Evolutionary conservation across 345 rosid species (phyloP), one percentile per base, ranked within the genome.

Genomic region (Cardamine resedifolia): DNA sequence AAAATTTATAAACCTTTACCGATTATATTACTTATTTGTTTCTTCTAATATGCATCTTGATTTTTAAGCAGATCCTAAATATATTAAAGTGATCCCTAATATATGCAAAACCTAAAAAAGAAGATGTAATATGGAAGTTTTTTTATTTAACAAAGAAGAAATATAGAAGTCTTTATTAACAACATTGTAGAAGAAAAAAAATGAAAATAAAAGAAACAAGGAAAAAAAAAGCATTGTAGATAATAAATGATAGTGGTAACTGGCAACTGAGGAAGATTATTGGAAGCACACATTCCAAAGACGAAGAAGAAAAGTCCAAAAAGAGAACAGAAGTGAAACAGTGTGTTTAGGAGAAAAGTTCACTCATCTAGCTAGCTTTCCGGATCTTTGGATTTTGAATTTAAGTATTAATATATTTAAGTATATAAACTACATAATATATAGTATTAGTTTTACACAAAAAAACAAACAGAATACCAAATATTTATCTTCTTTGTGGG

Each of bases 251-350:
- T 55, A 72, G 63, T 58, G 50, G 67, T 60, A 53, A 70, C 43
- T 41, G 73, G 63, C 57, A 30, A 30, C 16, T 16, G 12, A 30
- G 74, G 56, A 59, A 69, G 76, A 68, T 75, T 75, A 77, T 76
- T 83, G 85, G 73, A 56, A 71, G 80, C 84, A 80, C 86, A 78
- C 77, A 77, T 75, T 88, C 84, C 87, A 80, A 86, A 48, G 76
- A 77, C 66, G 79, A 70, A 39, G 81, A 75, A 72, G 83, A 75
- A 85, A 80, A 77, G 60, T 81, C 85, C 87, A 80, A 85, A 67
- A 73, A 80, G 83, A 80, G 61, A 74, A 81, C 83, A 79, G 74
- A 28, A 60, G 77, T 68, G 74, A 79, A 78, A 77, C 64, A 65
- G 77, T 71, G 80, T 63, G 78, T 66, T 74, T 64, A 18, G 68